Percentiles rank a stretch among this genome's conserved stretches.
Conservation (phyloP, 2,329 filamentous ascomycete genomes). For the Cordyceps fumosorosea region DNA sequence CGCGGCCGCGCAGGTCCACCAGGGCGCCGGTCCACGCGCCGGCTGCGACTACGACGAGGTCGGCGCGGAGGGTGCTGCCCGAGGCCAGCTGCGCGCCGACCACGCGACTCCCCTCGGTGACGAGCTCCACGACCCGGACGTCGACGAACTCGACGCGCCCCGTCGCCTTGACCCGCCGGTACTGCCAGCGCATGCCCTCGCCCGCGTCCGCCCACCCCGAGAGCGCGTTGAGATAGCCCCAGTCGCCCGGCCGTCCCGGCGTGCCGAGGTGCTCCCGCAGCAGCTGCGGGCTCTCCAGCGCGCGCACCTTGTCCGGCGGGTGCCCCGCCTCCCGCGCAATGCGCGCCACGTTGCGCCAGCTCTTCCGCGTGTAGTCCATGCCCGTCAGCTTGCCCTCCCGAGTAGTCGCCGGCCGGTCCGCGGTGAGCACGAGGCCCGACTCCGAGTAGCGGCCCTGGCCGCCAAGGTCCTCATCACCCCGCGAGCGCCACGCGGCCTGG, state of each 20-base stretch:
- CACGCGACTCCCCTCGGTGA: conserved; percentile 33
- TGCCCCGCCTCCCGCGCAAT: conserved; percentile 36
- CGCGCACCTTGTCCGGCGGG: conserved; percentile 33
- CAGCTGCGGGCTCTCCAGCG: conserved; percentile 37
- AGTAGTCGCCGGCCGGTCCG: conserved; percentile 34
- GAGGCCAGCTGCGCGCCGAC: conserved; percentile 45
- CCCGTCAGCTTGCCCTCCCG: conserved; percentile 34
- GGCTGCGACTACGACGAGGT: conserved; percentile 72
- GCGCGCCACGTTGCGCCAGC: conserved; percentile 53
- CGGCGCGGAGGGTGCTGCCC: conserved; percentile 43
- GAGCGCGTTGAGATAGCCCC: conserved; percentile 66
- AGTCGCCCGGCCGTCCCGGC: conserved; percentile 49
- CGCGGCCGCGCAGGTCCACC: conserved; percentile 69
- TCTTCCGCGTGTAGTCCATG: conserved; percentile 52
- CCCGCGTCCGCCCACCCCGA: conserved; percentile 80
- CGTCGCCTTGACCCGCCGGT: conserved; percentile 45
- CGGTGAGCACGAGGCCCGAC: conserved; percentile 60
- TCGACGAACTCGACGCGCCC: conserved; percentile 50
- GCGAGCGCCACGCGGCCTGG: conserved; percentile 61
- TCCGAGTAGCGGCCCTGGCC: conserved; percentile 63
- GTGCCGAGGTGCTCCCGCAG: conserved; percentile 41
- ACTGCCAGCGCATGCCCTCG: conserved; percentile 59
- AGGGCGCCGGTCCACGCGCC: conserved; percentile 81
- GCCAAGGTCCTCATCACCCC: conserved; percentile 48
- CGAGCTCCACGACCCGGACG: conserved; percentile 39